Percentiles rank a stretch among this genome's conserved stretches.
phyloP scores from a whole-genome alignment of 768 basidiomycete species.

The Phanerodontia chrysosporium region DNA sequence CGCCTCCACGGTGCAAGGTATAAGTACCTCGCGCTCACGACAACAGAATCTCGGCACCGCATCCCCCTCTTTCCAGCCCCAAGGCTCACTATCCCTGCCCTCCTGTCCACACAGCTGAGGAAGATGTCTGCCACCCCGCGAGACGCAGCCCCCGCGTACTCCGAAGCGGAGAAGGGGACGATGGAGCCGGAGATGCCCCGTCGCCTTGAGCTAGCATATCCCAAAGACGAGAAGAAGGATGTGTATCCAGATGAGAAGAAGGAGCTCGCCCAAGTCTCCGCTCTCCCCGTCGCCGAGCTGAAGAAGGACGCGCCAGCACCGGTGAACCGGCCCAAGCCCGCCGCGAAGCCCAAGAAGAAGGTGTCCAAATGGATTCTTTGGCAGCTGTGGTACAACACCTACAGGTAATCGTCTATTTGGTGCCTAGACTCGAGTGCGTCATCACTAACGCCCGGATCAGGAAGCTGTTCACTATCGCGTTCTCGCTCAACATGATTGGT shows the following conservation, averaged over 20 bases:
- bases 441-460: constrained; percentile 31
- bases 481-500: constrained; percentile 56
- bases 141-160: constrained; percentile 36
- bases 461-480: constrained; percentile 67
- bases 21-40: constrained; percentile 2
- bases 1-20: not conserved
- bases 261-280: constrained; percentile 25
- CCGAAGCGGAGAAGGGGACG: constrained; percentile 58
- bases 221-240: constrained; percentile 38
- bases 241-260: constrained; percentile 37
- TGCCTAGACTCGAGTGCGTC: not conserved
- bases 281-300: constrained; percentile 29
- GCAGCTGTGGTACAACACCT: constrained; percentile 76
- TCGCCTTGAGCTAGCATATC: constrained; percentile 15
- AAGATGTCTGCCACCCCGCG: constrained; percentile 11
- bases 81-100: constrained; percentile 1
- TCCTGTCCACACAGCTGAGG: not conserved
- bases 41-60: not conserved
- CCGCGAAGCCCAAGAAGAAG: constrained; percentile 49
- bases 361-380: constrained; percentile 57
- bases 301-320: constrained; percentile 38
- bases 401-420: constrained; percentile 42
- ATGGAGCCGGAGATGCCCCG: constrained; percentile 46
- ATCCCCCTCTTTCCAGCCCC: constrained; percentile 1
- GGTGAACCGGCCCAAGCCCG: constrained; percentile 23